These are phyloP conservation scores for Termitomyces sp. DNA, from an alignment of 768 basidiomycete genomes.

Conservation along the genomic window DNA sequence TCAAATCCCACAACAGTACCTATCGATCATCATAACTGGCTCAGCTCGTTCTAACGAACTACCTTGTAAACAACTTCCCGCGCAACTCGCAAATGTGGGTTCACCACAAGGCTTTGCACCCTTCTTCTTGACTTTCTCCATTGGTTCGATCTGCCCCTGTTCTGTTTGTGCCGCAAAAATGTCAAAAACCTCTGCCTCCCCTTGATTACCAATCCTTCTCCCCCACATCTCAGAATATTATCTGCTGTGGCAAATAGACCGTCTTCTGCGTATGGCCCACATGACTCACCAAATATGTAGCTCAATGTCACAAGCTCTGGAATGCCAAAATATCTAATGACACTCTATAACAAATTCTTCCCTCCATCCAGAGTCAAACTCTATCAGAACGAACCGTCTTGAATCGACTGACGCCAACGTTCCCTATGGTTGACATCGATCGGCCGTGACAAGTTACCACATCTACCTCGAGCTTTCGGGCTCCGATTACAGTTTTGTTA, in stretches of 20 bases:
- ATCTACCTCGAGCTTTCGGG: not conserved
- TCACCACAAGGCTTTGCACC: slow-evolving; percentile 7
- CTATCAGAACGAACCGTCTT: slow-evolving; percentile 12
- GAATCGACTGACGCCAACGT: not conserved
- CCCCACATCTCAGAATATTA: slow-evolving; percentile 2
- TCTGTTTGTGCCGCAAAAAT: slow-evolving; percentile 9
- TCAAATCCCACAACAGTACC: slow-evolving; percentile 11
- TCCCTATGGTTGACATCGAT: too few relatives aligned
- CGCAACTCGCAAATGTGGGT: not conserved
- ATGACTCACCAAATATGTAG: slow-evolving; percentile 7
- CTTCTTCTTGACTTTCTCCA: slow-evolving; percentile 9
- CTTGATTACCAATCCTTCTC: slow-evolving; percentile 9
- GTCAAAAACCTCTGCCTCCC: not conserved
- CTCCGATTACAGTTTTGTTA: not conserved
- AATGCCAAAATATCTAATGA: not conserved
- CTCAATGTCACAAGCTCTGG: not conserved
- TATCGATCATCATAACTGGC: slow-evolving; percentile 16
- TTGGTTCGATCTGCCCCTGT: slow-evolving; percentile 8
- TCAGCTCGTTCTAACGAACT: not conserved
- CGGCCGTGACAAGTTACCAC: not conserved
- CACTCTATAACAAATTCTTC: slow-evolving; percentile 6
- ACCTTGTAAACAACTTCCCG: not conserved
- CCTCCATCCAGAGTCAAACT: slow-evolving; percentile 1
- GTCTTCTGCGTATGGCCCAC: slow-evolving; percentile 5
- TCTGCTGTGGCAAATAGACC: not conserved